These are phyloP conservation scores for Zygosaccharomyces sapae DNA, from an alignment of 1,139 yeast species.

Conservation along the genomic window DNA sequence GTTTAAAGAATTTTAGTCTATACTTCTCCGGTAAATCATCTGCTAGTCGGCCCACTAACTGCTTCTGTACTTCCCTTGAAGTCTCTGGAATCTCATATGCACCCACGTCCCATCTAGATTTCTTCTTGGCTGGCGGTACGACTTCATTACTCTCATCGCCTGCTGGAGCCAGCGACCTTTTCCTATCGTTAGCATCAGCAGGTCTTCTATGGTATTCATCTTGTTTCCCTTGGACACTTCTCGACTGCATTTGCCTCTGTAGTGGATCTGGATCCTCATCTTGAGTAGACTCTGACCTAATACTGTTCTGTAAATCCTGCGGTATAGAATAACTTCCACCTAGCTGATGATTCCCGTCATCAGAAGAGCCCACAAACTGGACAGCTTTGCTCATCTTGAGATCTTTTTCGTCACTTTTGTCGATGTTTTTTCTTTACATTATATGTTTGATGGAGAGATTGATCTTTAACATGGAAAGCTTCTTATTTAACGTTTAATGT, in stretches of 20 bases:
- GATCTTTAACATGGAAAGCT: neutral
- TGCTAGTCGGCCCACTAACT: conserved; percentile 39
- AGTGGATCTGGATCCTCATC: conserved; percentile 37
- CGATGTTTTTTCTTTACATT: neutral
- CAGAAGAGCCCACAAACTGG: conserved; percentile 7
- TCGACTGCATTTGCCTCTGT: conserved; percentile 32
- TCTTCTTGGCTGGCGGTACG: conserved; percentile 16
- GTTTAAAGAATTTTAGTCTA: conserved; percentile 63
- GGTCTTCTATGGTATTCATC: conserved; percentile 44
- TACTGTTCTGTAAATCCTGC: conserved; percentile 33
- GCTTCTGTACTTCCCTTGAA: conserved; percentile 25
- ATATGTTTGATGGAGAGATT: neutral
- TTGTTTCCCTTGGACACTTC: conserved; percentile 38
- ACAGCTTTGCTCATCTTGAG: neutral
- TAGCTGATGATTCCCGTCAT: conserved; percentile 13
- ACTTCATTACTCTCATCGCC: conserved; percentile 27
- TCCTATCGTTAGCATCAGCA: conserved; percentile 22
- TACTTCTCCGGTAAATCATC: conserved; percentile 61
- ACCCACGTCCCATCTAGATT: conserved; percentile 38
- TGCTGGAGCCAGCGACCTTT: conserved; percentile 22
- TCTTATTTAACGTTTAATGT: neutral
- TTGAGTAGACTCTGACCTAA: conserved; percentile 35
- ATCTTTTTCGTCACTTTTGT: neutral
- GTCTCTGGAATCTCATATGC: conserved; percentile 39
- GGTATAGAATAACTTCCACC: conserved; percentile 38